Percentiles rank a stretch among this genome's conserved stretches.
Conservation (phyloP, 768 basidiomycete genomes). For the Dictyophora rubrovolvata region DNA sequence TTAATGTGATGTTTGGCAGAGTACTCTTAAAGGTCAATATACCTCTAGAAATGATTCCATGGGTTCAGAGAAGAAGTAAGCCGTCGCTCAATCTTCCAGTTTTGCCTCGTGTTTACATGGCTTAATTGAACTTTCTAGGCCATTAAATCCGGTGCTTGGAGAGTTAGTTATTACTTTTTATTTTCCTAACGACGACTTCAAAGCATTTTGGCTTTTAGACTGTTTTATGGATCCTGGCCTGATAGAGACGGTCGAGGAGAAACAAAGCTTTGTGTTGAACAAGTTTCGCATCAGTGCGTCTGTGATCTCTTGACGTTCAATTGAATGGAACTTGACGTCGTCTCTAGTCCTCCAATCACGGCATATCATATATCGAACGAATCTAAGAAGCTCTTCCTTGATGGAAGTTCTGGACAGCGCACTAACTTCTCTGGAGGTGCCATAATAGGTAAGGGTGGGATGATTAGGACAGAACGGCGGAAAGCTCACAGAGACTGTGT, state of each 20-base stretch:
- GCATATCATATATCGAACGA: conserved; percentile 83
- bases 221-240: conserved; percentile 89
- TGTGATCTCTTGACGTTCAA: conserved; percentile 24
- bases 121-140: conserved; percentile 39
- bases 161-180: conserved; percentile 46
- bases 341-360: conserved; percentile 54
- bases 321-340: neutral
- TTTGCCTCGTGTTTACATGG: conserved; percentile 7
- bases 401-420: conserved; percentile 92
- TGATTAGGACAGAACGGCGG: conserved; percentile 20
- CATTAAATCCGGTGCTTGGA: conserved; percentile 91
- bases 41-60: conserved; percentile 90
- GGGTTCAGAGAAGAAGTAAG: conserved; percentile 96
- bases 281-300: conserved; percentile 79
- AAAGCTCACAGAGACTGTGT: neutral
- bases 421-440: conserved; percentile 72
- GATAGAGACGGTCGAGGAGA: conserved; percentile 61
- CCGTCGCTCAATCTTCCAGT: conserved; percentile 6
- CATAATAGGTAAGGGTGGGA: conserved; percentile 27
- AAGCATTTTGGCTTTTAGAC: conserved; percentile 25
- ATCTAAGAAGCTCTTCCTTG: conserved; percentile 60
- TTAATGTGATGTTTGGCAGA: conserved; percentile 27
- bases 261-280: conserved; percentile 80
- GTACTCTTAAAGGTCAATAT: conserved; percentile 91
- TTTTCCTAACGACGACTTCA: neutral